Evolutionary conservation across 2,329 filamentous ascomycete species (phyloP), one percentile per base, ranked within the genome.

Genomic region (Zasmidium angulare): DNA sequence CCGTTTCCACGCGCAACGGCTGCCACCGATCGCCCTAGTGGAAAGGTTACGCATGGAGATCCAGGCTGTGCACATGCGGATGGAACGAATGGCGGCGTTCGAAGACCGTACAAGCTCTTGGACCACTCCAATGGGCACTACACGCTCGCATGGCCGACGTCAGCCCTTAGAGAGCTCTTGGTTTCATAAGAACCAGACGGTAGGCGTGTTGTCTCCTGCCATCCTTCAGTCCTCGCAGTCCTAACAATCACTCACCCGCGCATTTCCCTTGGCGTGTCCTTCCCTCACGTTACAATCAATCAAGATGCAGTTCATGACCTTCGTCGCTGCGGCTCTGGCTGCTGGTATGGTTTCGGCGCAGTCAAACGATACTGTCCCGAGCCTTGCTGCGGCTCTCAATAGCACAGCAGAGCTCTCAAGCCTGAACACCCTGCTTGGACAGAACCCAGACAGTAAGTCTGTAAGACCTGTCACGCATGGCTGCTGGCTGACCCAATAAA

Each of bases 281-380:
- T 53, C 17, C 36, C 20, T 24, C 20, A 21, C 46, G 19, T 21
- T 55, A 21, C 29, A n/a, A 43, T 23, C 20, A 19, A 26, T 26
- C 17, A 56, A 40, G 20, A 79, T 79, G 77, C 72, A 74, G 29
- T 70, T 74, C 68, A 78, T 76, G 66, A 63, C 67, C 24, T 63
- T 78, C 53, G 19, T 78, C 53, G 63, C 74, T 46, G 73, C 73
- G 12, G 71, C 78, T 23, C 70, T 72, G 50, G 66, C 69, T 52
- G 72, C 71, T 26, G 36, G 36, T 4, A 59, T 71, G 19, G 74
- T 74, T 22, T 72, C 75, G 56, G 66, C 68, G 2, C 24, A 43
- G 40, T 24, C 29, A 7, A 24, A n/a, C 68, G 70, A 54, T 57
- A 61, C n/a, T 53, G 11, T 54, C 17, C 74, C 78, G 10, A 66